phyloP scores from a whole-genome alignment of 2,329 filamentous ascomycete species.

The Lecanosticta acicola region DNA sequence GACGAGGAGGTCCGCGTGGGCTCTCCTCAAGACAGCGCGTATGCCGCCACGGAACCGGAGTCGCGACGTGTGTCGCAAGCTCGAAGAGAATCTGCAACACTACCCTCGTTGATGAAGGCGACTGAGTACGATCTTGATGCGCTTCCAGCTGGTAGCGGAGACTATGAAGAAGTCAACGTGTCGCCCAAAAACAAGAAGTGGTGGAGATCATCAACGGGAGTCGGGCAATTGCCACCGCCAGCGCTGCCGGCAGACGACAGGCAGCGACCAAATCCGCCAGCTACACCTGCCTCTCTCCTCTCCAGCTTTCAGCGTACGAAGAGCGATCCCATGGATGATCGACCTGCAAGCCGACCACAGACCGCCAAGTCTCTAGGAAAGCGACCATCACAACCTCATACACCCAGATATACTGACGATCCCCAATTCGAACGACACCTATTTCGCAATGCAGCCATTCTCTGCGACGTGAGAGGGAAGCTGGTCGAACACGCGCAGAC shows the following conservation, averaged over 20 bases:
- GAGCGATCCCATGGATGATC: constrained; percentile 6
- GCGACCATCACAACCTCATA: constrained; percentile 2
- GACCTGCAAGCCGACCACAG: constrained; percentile 1
- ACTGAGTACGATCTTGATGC: constrained; percentile 13
- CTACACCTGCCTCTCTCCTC: constrained; percentile 17
- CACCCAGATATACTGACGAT: constrained; percentile 6
- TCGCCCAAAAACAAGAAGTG: constrained; percentile 6
- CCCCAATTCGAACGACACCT: constrained; percentile 37
- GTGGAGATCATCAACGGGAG: constrained; percentile 9
- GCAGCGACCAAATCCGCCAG: constrained; percentile 6
- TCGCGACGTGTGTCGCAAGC: constrained; percentile 8
- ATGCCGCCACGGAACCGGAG: constrained; percentile 7
- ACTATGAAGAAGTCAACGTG: neutral
- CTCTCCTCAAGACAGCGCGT: constrained; percentile 19
- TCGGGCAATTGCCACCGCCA: constrained; percentile 16
- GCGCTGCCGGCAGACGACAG: constrained; percentile 11
- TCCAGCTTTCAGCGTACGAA: constrained; percentile 7
- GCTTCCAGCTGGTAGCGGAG: constrained; percentile 7
- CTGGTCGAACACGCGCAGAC: constrained; percentile 40
- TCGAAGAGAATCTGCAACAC: constrained; percentile 25
- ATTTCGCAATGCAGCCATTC: constrained; percentile 40
- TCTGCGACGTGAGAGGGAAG: constrained; percentile 40
- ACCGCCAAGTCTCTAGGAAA: constrained; percentile 8
- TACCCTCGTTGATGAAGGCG: constrained; percentile 19
- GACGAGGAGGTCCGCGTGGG: neutral